Evolutionary conservation across 148 eudicot genomes (phyloP), one percentile per base, ranked within the genome.

Genomic region (Vaccinium myrtillus): DNA sequence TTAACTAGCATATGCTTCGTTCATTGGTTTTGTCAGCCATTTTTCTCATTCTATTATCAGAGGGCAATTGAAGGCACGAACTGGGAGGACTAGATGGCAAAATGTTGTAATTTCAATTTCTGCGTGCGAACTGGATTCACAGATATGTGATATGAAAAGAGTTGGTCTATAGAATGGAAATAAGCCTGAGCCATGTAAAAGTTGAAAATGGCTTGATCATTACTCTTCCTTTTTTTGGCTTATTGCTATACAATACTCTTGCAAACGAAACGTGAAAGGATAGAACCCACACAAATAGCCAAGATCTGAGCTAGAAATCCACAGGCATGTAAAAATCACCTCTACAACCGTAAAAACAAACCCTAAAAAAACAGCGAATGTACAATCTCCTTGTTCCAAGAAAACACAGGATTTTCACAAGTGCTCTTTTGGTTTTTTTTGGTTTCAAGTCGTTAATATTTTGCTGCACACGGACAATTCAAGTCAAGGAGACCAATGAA

Each of bases 381-480:
- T 50, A 50, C 53, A 50, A 50, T 43, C 46, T 43, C 6, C 46
- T 43, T 43, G 46, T 43, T 43, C 46, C 46, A 43, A 43, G 46
- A 43, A 43, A 43, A 43, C 46, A 43, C 46, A 43, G 46, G 46
- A 43, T 50, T 7, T 8, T 50, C 53, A 50, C 74, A 5, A 69
- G 6, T 14, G 27, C 74, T 69, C 74, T 67, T 27, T 2, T n/a
- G 69, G 8, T 63, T 63, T 63, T 63, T 23, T 58, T 63, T 2
- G 74, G 36, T 30, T 27, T 69, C 74, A 69, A 69, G 74, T 69
- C 18, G 32, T 65, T 27, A 69, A 69, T 69, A 69, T 69, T 69
- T 69, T 30, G 74, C 74, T 69, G 74, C 74, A 69, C 74, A 30
- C 43, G 1, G 43, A 76, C 50, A 43, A 18, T n/a, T 7, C 18